Percentiles rank a stretch among this genome's conserved stretches.
Evolutionary conservation across 169 alveolate species (phyloP).

Genomic region (Eimeria acervulina): DNA sequence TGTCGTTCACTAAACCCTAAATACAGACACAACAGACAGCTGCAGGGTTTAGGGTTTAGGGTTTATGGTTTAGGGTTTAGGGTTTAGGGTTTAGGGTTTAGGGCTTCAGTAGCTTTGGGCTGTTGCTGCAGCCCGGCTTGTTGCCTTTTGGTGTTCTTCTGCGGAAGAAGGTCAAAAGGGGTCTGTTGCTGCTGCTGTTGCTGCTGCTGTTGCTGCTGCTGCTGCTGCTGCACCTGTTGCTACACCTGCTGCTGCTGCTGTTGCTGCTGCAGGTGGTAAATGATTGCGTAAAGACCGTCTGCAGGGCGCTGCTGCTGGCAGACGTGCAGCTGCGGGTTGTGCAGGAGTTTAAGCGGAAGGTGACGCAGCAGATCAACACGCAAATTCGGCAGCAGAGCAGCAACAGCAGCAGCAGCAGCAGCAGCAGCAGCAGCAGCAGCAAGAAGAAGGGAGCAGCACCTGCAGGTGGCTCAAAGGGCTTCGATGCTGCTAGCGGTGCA

Average conservation of each 20-base stretch:
- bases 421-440: constrained; percentile 23
- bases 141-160: constrained; percentile 29
- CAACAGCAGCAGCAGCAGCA: constrained; percentile 10
- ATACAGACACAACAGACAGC: no score
- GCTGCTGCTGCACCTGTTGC: not conserved
- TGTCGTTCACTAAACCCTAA: not conserved
- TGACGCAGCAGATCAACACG: constrained; percentile 84
- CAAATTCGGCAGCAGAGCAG: constrained; percentile 27
- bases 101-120: not conserved
- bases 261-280: constrained; percentile 86
- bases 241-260: not conserved
- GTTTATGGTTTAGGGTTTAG: not conserved
- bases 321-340: constrained; percentile 96
- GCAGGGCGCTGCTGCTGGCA: constrained; percentile 94
- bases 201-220: constrained; percentile 25
- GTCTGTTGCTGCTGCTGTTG: not conserved
- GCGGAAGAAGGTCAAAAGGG: not conserved
- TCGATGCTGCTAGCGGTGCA: constrained; percentile 50
- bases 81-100: not conserved
- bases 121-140: not conserved
- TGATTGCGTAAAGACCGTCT: constrained; percentile 92
- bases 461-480: not conserved
- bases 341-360: constrained; percentile 90
- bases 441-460: not conserved
- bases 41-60: no score